Evolutionary conservation across 176 grass and related monocot species (phyloP).

Genomic region (Eremochloa ophiuroides): DNA sequence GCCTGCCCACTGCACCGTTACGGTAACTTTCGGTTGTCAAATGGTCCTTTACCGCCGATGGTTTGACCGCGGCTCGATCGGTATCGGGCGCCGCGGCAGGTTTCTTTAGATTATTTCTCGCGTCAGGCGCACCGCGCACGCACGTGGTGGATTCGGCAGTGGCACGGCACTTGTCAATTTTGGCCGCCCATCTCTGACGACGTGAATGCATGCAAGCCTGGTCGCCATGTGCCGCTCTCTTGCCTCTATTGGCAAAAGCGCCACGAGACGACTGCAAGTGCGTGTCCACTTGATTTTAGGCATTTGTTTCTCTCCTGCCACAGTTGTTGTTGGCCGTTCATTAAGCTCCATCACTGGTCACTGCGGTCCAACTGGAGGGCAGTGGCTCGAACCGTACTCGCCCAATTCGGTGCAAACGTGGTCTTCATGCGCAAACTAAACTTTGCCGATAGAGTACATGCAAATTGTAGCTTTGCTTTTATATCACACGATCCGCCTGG

Average conservation of each 20-base stretch:
- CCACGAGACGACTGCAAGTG: neutral
- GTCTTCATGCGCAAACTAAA: neutral
- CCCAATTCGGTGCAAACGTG: neutral
- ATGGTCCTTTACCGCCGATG: neutral
- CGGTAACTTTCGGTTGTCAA: neutral
- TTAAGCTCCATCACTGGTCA: neutral
- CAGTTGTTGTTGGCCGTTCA: neutral
- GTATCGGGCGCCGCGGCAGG: too few species aligned
- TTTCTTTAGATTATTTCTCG: too few species aligned
- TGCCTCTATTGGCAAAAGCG: neutral
- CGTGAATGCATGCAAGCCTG: too few species aligned
- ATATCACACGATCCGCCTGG: neutral
- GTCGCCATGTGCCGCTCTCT: neutral
- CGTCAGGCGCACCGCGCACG: neutral
- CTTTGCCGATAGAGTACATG: neutral
- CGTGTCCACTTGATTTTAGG: neutral
- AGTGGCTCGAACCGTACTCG: neutral
- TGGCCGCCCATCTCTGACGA: neutral
- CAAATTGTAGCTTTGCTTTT: neutral
- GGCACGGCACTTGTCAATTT: conserved; percentile 5
- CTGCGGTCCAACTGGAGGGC: neutral
- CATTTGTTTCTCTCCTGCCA: neutral
- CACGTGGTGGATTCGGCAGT: neutral
- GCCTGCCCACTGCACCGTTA: too few species aligned
- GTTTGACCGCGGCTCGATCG: neutral